Conservation (phyloP, 164 flowering plant species). For the Taxillus chinensis region DNA sequence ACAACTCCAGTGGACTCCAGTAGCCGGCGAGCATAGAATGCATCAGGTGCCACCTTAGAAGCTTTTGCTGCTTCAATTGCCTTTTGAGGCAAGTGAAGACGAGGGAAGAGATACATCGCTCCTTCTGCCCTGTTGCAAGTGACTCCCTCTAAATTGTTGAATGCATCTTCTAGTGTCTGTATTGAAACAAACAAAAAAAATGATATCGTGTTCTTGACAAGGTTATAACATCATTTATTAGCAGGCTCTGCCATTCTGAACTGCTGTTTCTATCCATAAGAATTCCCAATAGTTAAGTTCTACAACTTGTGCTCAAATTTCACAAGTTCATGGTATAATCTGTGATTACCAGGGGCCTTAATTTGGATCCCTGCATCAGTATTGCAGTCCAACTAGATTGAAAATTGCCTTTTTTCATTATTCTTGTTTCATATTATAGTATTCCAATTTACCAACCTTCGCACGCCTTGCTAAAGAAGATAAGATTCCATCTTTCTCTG, state of each 20-base stretch:
- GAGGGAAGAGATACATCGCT: constrained; percentile 97
- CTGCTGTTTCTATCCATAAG: too few relatives aligned
- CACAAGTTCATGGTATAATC: too few relatives aligned
- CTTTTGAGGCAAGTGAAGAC: constrained; percentile 57
- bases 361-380: too few relatives aligned
- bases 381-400: too few relatives aligned
- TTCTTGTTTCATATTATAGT: too few relatives aligned
- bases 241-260: too few relatives aligned
- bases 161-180: constrained; percentile 75
- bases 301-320: too few relatives aligned
- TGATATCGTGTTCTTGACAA: neutral
- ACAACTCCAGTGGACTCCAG: constrained; percentile 93
- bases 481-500: constrained; percentile 80
- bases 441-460: constrained; percentile 44
- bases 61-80: constrained; percentile 83
- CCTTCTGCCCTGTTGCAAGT: constrained; percentile 98
- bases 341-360: too few relatives aligned
- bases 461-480: constrained; percentile 89
- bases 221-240: too few relatives aligned
- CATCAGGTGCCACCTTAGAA: constrained; percentile 72
- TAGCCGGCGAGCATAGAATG: constrained; percentile 71
- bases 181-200: neutral
- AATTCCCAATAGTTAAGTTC: too few relatives aligned
- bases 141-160: constrained; percentile 81
- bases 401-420: too few relatives aligned